Conservation (phyloP, 1,139 yeast genomes). For the Yamadazyma friedrichii region DNA sequence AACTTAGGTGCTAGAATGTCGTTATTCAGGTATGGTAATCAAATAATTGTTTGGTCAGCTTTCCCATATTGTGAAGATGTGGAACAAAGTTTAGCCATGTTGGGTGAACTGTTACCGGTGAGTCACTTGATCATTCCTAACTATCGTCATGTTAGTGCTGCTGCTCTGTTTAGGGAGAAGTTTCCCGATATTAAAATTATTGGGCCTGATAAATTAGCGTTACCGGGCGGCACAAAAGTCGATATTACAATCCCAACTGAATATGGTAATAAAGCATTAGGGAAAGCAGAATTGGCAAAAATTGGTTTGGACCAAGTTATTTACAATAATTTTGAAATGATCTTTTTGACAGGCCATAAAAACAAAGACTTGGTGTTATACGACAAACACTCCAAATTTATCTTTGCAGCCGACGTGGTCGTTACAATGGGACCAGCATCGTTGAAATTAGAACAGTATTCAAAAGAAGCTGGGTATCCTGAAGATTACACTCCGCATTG, state of each 20-base stretch:
- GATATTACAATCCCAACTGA: conserved; percentile 31
- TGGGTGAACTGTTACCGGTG: conserved; percentile 28
- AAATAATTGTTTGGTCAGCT: conserved; percentile 56
- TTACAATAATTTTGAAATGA: conserved; percentile 46
- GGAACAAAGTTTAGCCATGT: conserved; percentile 29
- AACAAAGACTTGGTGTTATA: conserved; percentile 56
- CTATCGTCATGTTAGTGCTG: conserved; percentile 51
- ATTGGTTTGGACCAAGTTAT: conserved; percentile 29
- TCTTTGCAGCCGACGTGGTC: conserved; percentile 55
- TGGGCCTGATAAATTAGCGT: conserved; percentile 42
- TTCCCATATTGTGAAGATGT: conserved; percentile 54
- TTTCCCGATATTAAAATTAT: conserved; percentile 49
- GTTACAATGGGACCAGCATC: conserved; percentile 41
- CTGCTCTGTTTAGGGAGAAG: conserved; percentile 45
- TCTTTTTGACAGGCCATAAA: conserved; percentile 50
- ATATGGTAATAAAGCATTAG: conserved; percentile 27
- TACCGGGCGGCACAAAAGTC: conserved; percentile 20
- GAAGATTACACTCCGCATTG: conserved; percentile 31
- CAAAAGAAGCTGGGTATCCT: conserved; percentile 43
- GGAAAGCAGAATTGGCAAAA: conserved; percentile 19
- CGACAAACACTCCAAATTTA: conserved; percentile 41
- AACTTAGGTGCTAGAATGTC: conserved; percentile 66
- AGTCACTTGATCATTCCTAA: conserved; percentile 52
- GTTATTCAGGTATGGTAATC: conserved; percentile 33
- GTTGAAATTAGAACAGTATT: conserved; percentile 25